Conservation (phyloP, 495 filamentous ascomycete species). For the Neohortaea acidophila region DNA sequence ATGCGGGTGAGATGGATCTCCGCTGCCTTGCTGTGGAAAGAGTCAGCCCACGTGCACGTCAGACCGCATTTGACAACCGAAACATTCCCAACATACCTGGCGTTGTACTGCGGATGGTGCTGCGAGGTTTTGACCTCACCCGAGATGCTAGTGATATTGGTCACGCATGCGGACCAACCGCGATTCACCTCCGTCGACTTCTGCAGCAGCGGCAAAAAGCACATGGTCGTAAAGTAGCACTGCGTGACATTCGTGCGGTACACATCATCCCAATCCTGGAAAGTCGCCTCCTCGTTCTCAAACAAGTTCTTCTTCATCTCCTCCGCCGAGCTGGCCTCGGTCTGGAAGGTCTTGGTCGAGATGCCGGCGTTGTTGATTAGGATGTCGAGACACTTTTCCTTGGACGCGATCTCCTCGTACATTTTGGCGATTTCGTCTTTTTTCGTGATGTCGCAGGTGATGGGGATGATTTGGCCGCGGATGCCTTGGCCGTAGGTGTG, state of each 20-base stretch:
- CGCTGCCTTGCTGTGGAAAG: constrained; percentile 20
- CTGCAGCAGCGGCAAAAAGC: constrained; percentile 22
- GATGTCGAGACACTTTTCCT: constrained; percentile 35
- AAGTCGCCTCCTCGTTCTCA: constrained; percentile 14
- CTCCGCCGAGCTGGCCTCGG: constrained; percentile 15
- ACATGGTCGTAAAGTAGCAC: constrained; percentile 19
- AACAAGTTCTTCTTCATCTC: constrained; percentile 22
- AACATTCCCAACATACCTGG: too few species aligned
- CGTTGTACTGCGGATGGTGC: constrained; percentile 23
- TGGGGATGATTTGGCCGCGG: constrained; percentile 41
- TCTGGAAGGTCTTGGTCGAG: constrained; percentile 13
- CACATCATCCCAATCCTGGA: constrained; percentile 18
- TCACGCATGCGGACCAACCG: constrained; percentile 18
- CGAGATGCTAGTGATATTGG: constrained; percentile 22
- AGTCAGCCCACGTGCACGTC: too few species aligned
- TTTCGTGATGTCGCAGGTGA: constrained; percentile 35
- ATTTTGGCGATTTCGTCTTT: constrained; percentile 34
- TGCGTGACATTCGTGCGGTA: constrained; percentile 22
- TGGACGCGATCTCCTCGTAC: constrained; percentile 30
- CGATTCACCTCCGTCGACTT: constrained; percentile 14
- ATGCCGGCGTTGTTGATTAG: constrained; percentile 46
- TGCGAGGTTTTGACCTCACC: constrained; percentile 19
- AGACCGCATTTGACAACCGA: too few species aligned
- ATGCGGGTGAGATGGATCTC: constrained; percentile 20
- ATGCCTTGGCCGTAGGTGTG: constrained; percentile 33